phyloP scores from a whole-genome alignment of 2,329 filamentous ascomycete genomes.

The Trichoderma sp. region DNA sequence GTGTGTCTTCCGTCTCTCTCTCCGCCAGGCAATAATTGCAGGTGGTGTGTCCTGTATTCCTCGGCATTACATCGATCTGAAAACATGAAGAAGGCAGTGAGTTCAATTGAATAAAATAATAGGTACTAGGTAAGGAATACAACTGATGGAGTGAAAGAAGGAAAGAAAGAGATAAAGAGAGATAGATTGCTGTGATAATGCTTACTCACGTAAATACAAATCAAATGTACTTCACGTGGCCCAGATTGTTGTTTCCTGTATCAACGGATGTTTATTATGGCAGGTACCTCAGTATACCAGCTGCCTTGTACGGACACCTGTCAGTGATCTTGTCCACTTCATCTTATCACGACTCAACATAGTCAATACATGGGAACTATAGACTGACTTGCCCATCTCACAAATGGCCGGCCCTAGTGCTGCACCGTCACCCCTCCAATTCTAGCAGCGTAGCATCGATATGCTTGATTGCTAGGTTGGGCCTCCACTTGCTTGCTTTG shows the following conservation, averaged over 20 bases:
- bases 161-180: neutral
- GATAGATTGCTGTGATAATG: neutral
- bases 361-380: neutral
- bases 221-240: neutral
- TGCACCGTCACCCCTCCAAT: slow-evolving; percentile 7
- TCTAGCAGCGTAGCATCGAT: neutral
- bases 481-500: slow-evolving; percentile 1
- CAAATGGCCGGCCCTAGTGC: slow-evolving; percentile 9
- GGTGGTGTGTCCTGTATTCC: neutral
- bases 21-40: neutral
- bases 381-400: neutral
- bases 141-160: neutral
- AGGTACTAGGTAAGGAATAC: neutral
- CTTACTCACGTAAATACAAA: neutral
- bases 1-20: neutral
- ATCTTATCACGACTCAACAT: neutral
- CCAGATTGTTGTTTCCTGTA: neutral
- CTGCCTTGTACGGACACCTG: neutral
- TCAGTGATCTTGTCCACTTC: neutral
- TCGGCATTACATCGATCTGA: neutral
- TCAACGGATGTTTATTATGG: neutral
- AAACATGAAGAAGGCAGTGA: neutral
- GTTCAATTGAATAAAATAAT: neutral
- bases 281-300: neutral
- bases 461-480: slow-evolving; percentile 1